phyloP scores from a whole-genome alignment of 2,329 filamentous ascomycete species.

The Talaromyces pinophilus region DNA sequence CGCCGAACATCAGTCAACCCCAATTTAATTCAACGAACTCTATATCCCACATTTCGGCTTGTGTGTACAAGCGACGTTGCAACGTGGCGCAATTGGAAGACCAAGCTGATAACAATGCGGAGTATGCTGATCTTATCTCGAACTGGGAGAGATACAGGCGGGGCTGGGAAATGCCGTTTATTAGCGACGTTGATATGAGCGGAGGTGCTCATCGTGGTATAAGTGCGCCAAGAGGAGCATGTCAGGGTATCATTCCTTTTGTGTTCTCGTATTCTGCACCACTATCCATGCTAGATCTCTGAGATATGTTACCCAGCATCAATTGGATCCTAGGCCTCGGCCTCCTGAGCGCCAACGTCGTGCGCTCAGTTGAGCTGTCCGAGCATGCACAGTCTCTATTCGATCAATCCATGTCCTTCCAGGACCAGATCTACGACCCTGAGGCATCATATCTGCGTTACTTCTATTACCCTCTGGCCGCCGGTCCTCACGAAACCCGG shows the following conservation, averaged over 20 bases:
- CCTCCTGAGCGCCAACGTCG: slow-evolving; percentile 16
- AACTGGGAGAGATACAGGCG: neutral
- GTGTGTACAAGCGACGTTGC: neutral
- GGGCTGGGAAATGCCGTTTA: neutral
- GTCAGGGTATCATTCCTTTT: neutral
- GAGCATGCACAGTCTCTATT: slow-evolving; percentile 45
- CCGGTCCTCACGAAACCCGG: slow-evolving; percentile 59
- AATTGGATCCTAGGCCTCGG: slow-evolving; percentile 18
- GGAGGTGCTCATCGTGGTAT: neutral
- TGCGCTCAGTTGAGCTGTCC: slow-evolving; percentile 13
- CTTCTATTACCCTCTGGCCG: slow-evolving; percentile 37
- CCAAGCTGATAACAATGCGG: neutral
- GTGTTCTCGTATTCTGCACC: neutral
- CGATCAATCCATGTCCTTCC: slow-evolving; percentile 56
- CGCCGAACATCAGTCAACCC: neutral
- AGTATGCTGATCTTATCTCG: neutral
- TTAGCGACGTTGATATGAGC: neutral
- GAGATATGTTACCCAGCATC: slow-evolving; percentile 14
- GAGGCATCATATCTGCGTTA: slow-evolving; percentile 55
- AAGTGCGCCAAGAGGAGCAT: neutral
- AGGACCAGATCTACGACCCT: slow-evolving; percentile 59
- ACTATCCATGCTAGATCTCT: neutral
- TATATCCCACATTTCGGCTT: neutral
- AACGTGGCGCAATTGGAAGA: neutral
- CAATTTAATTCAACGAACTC: neutral